Conservation (phyloP, 106 monocot genomes). For the Acorus calamus region DNA sequence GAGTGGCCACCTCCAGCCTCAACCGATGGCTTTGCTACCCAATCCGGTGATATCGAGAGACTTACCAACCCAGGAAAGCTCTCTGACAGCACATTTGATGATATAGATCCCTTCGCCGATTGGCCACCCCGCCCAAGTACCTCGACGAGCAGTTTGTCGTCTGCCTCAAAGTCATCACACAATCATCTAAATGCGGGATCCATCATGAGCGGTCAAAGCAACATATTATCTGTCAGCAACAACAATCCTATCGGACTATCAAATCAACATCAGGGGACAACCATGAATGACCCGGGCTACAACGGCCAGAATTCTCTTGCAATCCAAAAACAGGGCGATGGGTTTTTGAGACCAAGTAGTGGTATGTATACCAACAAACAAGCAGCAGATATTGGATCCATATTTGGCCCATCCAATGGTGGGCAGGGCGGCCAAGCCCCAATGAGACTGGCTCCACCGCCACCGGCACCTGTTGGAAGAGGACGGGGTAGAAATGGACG, state of each 20-base stretch:
- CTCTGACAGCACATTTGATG: conserved; percentile 44
- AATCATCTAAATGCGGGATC: conserved; percentile 17
- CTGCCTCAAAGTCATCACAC: conserved; percentile 9
- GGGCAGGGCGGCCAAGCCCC: conserved; percentile 22
- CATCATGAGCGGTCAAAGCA: not conserved
- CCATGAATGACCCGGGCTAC: conserved; percentile 3
- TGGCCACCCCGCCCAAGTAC: conserved; percentile 70
- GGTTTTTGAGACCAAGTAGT: too few relatives aligned
- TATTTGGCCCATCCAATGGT: conserved; percentile 25
- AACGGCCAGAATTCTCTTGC: not conserved
- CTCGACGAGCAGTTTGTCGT: conserved; percentile 17
- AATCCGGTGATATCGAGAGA: conserved; percentile 9
- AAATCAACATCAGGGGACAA: conserved; percentile 14
- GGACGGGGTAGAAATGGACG: conserved; percentile 61
- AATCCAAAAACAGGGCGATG: too few relatives aligned
- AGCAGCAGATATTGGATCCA: conserved; percentile 37
- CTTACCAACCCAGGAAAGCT: conserved; percentile 13
- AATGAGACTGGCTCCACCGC: conserved; percentile 69
- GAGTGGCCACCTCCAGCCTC: conserved; percentile 81
- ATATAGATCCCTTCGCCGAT: conserved; percentile 90
- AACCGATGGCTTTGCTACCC: conserved; percentile 21
- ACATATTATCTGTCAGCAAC: conserved; percentile 9
- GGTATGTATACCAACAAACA: too few relatives aligned
- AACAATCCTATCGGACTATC: conserved; percentile 18
- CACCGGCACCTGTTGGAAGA: conserved; percentile 46